Conservation (phyloP, 2,329 filamentous ascomycete genomes). For the Fusarium proliferatum region DNA sequence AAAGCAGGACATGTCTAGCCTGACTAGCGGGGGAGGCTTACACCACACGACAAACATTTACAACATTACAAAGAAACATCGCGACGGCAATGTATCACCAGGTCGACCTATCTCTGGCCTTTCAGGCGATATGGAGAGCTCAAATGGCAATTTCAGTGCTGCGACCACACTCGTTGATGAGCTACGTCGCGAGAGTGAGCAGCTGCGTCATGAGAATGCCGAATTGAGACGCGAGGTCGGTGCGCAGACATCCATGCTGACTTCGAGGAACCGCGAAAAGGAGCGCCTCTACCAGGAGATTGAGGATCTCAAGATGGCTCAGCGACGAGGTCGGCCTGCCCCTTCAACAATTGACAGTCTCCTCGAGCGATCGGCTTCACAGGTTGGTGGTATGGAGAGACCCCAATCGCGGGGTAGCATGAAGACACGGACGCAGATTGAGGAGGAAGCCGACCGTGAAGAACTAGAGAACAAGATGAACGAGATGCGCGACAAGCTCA, state of each 20-base stretch:
- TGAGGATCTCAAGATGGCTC: slow-evolving; percentile 91
- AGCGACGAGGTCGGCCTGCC: slow-evolving; percentile 74
- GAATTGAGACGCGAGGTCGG: slow-evolving; percentile 92
- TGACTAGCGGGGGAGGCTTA: slow-evolving; percentile 54
- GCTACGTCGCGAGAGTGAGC: slow-evolving; percentile 73
- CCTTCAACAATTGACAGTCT: slow-evolving; percentile 85
- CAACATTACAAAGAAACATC: slow-evolving; percentile 69
- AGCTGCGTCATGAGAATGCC: slow-evolving; percentile 90
- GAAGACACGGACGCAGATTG: slow-evolving; percentile 68
- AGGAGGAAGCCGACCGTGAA: slow-evolving; percentile 83
- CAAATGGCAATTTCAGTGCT: slow-evolving; percentile 64
- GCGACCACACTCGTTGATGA: slow-evolving; percentile 81
- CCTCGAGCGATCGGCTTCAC: slow-evolving; percentile 91
- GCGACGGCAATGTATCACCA: slow-evolving; percentile 59
- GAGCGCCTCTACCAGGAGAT: slow-evolving; percentile 96
- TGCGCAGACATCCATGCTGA: slow-evolving; percentile 97
- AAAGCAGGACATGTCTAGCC: slow-evolving; percentile 65
- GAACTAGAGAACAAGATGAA: slow-evolving; percentile 87
- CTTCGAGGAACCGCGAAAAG: slow-evolving; percentile 93
- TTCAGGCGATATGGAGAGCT: slow-evolving; percentile 63
- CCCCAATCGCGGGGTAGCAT: slow-evolving; percentile 80
- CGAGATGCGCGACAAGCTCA: slow-evolving; percentile 86
- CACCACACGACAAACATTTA: slow-evolving; percentile 75
- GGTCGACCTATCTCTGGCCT: slow-evolving; percentile 62
- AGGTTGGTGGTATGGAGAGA: slow-evolving; percentile 75